Evolutionary conservation across 257 asterid genomes (phyloP).

Genomic region (Nicotiana sylvestris): DNA sequence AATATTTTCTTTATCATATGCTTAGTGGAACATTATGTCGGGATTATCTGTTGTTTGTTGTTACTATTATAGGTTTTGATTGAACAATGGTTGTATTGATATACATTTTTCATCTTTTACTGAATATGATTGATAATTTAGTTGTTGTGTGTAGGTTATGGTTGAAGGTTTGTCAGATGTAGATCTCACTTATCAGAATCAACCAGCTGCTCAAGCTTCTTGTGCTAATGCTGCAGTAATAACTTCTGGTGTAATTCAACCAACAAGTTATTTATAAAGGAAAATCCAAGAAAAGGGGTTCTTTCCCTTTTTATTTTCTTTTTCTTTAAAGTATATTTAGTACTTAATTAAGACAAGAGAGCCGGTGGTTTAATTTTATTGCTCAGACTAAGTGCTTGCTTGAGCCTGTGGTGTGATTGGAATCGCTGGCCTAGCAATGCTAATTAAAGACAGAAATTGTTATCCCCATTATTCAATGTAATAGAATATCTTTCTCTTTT

Average conservation of each 20-base stretch:
- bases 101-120: too few relatives aligned
- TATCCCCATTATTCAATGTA: neutral
- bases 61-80: too few relatives aligned
- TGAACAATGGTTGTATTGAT: too few relatives aligned
- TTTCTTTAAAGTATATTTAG: neutral
- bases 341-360: neutral
- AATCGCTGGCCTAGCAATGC: neutral
- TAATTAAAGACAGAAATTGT: neutral
- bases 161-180: neutral
- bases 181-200: neutral
- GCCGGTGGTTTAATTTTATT: neutral
- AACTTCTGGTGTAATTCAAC: constrained; percentile 6
- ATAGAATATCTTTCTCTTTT: neutral
- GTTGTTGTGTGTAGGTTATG: too few relatives aligned
- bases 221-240: constrained; percentile 7
- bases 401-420: neutral
- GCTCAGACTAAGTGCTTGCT: neutral
- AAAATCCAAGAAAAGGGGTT: neutral
- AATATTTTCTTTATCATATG: too few relatives aligned
- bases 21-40: too few relatives aligned
- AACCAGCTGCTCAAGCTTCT: constrained; percentile 9
- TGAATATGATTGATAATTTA: too few relatives aligned
- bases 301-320: neutral
- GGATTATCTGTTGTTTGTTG: too few relatives aligned
- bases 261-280: neutral